Evolutionary conservation across 768 basidiomycete genomes (phyloP).

Genomic region (Russula sp.): DNA sequence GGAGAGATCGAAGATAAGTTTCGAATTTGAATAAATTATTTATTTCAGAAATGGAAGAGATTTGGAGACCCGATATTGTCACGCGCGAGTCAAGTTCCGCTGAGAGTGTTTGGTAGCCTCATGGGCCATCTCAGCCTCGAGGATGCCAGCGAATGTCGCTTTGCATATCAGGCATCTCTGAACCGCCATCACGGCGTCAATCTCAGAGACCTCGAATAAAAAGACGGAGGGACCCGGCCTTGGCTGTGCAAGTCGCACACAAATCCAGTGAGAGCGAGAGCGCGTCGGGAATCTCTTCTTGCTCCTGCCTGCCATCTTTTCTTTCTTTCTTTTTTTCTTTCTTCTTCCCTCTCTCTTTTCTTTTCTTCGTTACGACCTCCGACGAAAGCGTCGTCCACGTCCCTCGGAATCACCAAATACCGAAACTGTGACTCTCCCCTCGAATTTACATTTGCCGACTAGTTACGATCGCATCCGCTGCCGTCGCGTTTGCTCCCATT

Average conservation of each 20-base stretch:
- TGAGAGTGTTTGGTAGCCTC: conserved; percentile 25
- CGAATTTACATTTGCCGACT: conserved; percentile 24
- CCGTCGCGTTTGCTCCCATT: conserved; percentile 5
- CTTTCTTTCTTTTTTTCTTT: neutral
- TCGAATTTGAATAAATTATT: conserved; percentile 15
- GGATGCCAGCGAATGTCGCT: neutral
- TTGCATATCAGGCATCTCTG: neutral
- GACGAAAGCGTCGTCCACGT: neutral
- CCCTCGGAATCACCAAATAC: neutral
- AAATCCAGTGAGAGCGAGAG: neutral
- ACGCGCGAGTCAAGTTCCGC: neutral
- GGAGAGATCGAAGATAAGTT: conserved; percentile 18
- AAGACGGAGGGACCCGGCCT: conserved; percentile 20
- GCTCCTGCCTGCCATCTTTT: neutral
- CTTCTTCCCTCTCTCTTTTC: neutral
- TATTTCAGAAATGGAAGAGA: conserved; percentile 20
- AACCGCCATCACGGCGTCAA: neutral
- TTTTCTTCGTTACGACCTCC: neutral
- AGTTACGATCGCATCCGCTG: conserved; percentile 28
- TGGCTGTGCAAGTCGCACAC: conserved; percentile 18
- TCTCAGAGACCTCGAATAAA: conserved; percentile 5
- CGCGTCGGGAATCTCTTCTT: neutral
- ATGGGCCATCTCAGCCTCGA: conserved; percentile 12
- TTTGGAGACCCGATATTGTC: conserved; percentile 1
- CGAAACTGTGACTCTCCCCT: conserved; percentile 15